Conservation (phyloP, 2,329 filamentous ascomycete species). For the Balansia obtecta region DNA sequence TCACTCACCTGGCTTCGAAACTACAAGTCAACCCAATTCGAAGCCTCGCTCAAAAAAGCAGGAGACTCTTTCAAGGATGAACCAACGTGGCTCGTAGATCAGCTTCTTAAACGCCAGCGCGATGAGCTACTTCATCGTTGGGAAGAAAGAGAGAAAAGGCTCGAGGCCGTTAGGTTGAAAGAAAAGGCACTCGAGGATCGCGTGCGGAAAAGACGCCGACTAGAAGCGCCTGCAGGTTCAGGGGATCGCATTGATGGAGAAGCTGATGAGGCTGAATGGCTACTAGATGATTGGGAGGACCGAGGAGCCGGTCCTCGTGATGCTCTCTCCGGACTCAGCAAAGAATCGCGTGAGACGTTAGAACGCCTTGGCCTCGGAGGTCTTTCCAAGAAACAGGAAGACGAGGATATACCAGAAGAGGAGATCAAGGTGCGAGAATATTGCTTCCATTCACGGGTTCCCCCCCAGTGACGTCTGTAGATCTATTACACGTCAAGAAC, state of each 20-base stretch:
- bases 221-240: constrained; percentile 22
- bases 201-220: constrained; percentile 32
- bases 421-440: constrained; percentile 48
- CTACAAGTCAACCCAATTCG: constrained; percentile 53
- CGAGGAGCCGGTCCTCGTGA: constrained; percentile 19
- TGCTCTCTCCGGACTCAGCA: constrained; percentile 49
- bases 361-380: constrained; percentile 45
- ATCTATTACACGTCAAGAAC: constrained; percentile 90
- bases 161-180: constrained; percentile 52
- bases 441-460: constrained; percentile 6
- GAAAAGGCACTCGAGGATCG: constrained; percentile 44
- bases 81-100: constrained; percentile 74
- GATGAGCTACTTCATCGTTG: constrained; percentile 53
- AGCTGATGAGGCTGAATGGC: constrained; percentile 56
- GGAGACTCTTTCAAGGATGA: constrained; percentile 47
- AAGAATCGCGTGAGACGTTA: constrained; percentile 63
- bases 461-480: constrained; percentile 25
- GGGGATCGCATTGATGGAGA: constrained; percentile 11
- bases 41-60: constrained; percentile 33
- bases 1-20: constrained; percentile 84
- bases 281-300: constrained; percentile 59
- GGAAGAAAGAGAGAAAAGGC: constrained; percentile 61
- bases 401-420: constrained; percentile 40
- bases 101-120: constrained; percentile 56
- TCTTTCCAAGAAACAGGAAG: constrained; percentile 21